phyloP scores from a whole-genome alignment of 2,329 filamentous ascomycete genomes.

The Colletotrichum sidae region DNA sequence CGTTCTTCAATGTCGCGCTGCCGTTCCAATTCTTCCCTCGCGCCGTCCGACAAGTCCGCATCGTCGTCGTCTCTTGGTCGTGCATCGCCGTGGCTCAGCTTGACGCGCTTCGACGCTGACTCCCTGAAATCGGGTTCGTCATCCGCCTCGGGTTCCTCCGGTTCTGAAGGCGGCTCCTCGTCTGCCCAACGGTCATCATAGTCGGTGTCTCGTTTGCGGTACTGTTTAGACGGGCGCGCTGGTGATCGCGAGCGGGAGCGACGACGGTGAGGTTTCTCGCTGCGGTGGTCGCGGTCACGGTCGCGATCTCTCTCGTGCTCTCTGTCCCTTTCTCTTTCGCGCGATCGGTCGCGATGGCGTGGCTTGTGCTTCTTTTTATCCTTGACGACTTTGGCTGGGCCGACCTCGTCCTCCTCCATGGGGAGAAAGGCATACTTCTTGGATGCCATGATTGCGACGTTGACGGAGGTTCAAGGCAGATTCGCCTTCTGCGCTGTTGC shows the following conservation, averaged over 20 bases:
- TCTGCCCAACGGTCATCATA: slow-evolving; percentile 84
- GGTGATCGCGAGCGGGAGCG: slow-evolving; percentile 49
- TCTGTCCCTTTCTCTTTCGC: slow-evolving; percentile 52
- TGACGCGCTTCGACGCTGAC: slow-evolving; percentile 77
- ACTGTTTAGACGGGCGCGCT: slow-evolving; percentile 53
- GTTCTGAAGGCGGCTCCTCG: slow-evolving; percentile 68
- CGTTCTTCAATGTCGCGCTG: slow-evolving; percentile 78
- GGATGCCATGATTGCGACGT: slow-evolving; percentile 54
- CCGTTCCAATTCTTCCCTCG: slow-evolving; percentile 67
- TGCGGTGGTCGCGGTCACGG: slow-evolving; percentile 2
- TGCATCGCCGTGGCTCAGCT: slow-evolving; percentile 68
- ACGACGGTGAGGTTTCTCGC: slow-evolving; percentile 42
- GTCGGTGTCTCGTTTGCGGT: slow-evolving; percentile 54
- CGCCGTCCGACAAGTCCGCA: slow-evolving; percentile 69
- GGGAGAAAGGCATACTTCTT: slow-evolving; percentile 76
- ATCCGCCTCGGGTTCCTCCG: slow-evolving; percentile 51
- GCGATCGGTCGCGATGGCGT: slow-evolving; percentile 46
- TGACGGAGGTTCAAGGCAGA: not conserved
- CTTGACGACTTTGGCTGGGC: slow-evolving; percentile 63
- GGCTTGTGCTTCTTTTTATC: slow-evolving; percentile 61
- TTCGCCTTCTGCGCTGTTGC: not conserved
- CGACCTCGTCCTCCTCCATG: slow-evolving; percentile 74
- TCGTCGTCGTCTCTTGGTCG: slow-evolving; percentile 32
- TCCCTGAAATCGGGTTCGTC: slow-evolving; percentile 72
- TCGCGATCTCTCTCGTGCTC: slow-evolving; percentile 40